Base-by-base conservation (phyloP, 140 eudicot species). In the Stevia rebaudiana region DNA sequence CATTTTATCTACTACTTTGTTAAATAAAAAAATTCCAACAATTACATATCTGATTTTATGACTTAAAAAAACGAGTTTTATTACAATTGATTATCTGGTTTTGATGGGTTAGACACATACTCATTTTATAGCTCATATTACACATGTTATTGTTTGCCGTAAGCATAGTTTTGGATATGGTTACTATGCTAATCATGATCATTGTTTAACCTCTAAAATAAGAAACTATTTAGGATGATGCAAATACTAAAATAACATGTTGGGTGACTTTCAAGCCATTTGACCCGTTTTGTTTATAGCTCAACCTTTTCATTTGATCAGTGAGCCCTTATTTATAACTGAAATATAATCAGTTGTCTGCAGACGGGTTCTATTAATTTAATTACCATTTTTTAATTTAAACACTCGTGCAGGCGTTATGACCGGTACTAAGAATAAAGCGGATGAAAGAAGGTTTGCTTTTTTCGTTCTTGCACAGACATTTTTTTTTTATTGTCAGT, bases 361-460 rank as follows among this genome's bases (percentile, higher is more conserved):
- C 33, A 17, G 33, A 33, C 28, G 5, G n/a, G 43, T 57, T 35
- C 8, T 18, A 4, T 9, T 8, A 15, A 6, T 3, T 33, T 1
- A 4, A 24, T 0, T 51, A 13, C 3, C 8, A 31, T 23, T 51
- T 51, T 22, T 0, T 15, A 36, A 10, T 17, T 60, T 65, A 24
- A 69, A 55, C 50, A 43, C 12, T 1, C 58, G 61, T 61, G 71
- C 84, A 85, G 94, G 84, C 88, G 88, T 15, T 59, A 76, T 63
- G 92, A 81, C 30, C 79, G 94, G 49, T 68, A 84, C 85, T 85
- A 85, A 83, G 35, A 11, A 16, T 15, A 36, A 33, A 52, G 70
- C 52, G 0, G 62, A 44, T 56, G 54, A 72, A 41, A 63, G 53
- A 58, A 59, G 54, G 62, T 74, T 74, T 13, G 52, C 11, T 19